These are phyloP conservation scores for Suhomyces xylopsoci DNA, from an alignment of 805 yeast genomes.

Conservation along the genomic window DNA sequence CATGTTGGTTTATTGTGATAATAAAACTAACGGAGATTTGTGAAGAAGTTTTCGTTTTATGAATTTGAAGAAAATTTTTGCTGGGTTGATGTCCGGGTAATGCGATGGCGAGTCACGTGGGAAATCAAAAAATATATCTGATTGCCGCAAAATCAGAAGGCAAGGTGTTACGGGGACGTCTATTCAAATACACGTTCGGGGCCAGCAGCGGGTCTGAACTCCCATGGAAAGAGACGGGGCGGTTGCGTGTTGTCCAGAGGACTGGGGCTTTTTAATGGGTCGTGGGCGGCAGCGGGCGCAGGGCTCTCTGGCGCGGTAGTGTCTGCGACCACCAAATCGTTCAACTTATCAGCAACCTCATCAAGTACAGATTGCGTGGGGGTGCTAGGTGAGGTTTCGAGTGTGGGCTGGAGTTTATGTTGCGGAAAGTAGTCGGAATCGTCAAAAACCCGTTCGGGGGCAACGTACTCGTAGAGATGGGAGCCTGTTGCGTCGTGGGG, in stretches of 20 bases:
- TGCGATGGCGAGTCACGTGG: conserved; percentile 1
- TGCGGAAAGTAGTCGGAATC: conserved; percentile 28
- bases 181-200: conserved; percentile 24
- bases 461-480: conserved; percentile 1
- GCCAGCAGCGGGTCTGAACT: conserved; percentile 16
- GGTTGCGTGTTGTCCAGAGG: conserved; percentile 2
- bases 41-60: conserved; percentile 4
- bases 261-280: not conserved
- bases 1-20: conserved; percentile 29
- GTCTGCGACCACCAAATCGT: conserved; percentile 8
- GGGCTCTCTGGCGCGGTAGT: not conserved
- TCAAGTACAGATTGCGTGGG: conserved; percentile 1
- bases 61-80: conserved; percentile 10
- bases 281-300: conserved; percentile 6
- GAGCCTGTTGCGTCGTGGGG: not conserved
- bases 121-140: not conserved
- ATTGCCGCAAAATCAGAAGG: not conserved
- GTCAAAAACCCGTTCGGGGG: conserved; percentile 32
- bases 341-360: conserved; percentile 10
- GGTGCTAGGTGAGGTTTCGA: not conserved
- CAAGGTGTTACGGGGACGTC: not conserved
- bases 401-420: conserved; percentile 17
- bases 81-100: conserved; percentile 9
- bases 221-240: conserved; percentile 36
- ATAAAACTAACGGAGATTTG: not conserved